Percentiles rank a stretch among this genome's conserved stretches.
phyloP scores from a whole-genome alignment of 1,284 basidiomycete genomes.

The Peniophora sp. region DNA sequence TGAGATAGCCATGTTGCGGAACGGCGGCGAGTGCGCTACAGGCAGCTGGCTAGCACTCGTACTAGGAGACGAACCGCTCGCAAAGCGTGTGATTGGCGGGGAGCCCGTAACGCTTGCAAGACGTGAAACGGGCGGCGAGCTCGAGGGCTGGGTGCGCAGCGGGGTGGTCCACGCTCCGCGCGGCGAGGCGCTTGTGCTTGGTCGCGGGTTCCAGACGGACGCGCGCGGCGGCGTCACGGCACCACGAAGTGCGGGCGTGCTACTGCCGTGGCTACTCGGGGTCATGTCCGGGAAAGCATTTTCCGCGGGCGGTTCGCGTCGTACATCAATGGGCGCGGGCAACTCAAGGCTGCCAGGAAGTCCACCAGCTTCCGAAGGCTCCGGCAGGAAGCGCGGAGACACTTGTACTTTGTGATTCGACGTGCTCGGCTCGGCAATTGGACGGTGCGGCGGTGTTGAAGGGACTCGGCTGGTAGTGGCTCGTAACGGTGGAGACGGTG shows the following conservation, averaged over 20 bases:
- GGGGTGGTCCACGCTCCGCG: background rate
- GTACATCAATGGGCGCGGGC: too few relatives aligned
- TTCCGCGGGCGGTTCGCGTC: background rate
- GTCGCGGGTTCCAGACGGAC: background rate
- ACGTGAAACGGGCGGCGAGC: background rate
- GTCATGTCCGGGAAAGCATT: conserved; percentile 5
- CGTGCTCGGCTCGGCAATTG: conserved; percentile 15
- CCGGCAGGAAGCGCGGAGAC: conserved; percentile 25
- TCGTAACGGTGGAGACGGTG: conserved; percentile 9
- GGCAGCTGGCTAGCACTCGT: too few relatives aligned
- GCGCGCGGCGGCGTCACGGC: background rate
- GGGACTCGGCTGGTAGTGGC: conserved; percentile 3
- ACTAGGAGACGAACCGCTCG: conserved; percentile 11
- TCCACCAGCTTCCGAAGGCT: conserved; percentile 27
- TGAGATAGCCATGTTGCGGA: background rate
- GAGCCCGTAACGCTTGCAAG: background rate
- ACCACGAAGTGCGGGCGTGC: background rate
- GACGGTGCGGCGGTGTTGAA: conserved; percentile 11
- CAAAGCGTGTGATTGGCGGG: conserved; percentile 17
- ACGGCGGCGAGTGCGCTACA: background rate
- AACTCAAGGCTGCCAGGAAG: conserved; percentile 3
- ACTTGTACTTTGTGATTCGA: conserved; percentile 25
- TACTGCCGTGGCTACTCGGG: background rate
- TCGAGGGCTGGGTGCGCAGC: background rate
- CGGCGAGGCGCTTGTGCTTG: too few relatives aligned